Base-by-base conservation (phyloP, 2,329 filamentous ascomycete genomes). In the Erysiphe pulchra region DNA sequence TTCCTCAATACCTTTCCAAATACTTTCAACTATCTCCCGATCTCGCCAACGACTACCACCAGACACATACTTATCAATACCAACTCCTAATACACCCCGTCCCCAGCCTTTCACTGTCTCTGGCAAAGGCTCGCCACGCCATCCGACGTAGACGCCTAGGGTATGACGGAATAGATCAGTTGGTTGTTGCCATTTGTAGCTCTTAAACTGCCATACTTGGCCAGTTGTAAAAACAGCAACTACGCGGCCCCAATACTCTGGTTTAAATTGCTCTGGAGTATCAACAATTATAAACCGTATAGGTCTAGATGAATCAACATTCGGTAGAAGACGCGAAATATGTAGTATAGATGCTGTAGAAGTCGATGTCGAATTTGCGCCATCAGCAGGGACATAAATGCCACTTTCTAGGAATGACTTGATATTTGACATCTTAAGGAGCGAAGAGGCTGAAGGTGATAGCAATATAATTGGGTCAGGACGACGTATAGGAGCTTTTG, bases 201-300 rank as follows among this genome's bases (percentile, higher is more conserved):
- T 81, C 64, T 94, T 93, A 65, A 98, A 98, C 63, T 98, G 90
- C 90, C 90, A 98, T 10, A 80, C 77, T 64, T 98, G 90, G 32
- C 90, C 90, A 0, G 90, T 98, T 0, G 90, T 98, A 64, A 98
- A 95, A 47, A 98, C 86, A 12, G 82, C 90, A 1, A 94, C 90
- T 7, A 98, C 80, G 45, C 86, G 77, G 56, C 78, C 78, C 90
- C 90, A 98, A 66, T 95, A 94, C 59, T 95, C 86, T 0, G 90
- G 90, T 61, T 93, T 92, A 71, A 98, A 98, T 60, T 90, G 80
- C 58, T 92, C 79, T 0, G 86, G 81, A 16, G 78, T 80, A 60
- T 98, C 90, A 46, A 95, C 87, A 36, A 98, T 75, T 58, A 95
- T 92, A 66, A 98, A 98, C 42, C 86, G 82, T 57, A 90, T 75